These are phyloP conservation scores for Delonix regia DNA, from an alignment of 306 rosid species.

Conservation along the genomic window DNA sequence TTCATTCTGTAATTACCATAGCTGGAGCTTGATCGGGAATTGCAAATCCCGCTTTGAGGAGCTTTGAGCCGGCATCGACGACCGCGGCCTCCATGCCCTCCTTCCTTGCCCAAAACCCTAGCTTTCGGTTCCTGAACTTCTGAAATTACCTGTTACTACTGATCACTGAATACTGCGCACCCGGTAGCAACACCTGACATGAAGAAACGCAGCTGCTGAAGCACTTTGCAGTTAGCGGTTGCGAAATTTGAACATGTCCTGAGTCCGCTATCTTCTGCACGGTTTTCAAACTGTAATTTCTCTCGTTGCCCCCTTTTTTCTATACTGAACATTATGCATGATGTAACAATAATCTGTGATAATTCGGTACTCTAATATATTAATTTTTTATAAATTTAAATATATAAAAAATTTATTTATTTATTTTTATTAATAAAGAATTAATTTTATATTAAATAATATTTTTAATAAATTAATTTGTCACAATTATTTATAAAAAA, in stretches of 20 bases:
- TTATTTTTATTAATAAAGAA: no score
- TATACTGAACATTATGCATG: no score
- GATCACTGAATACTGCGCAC: background rate
- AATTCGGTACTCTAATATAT: no score
- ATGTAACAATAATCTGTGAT: no score
- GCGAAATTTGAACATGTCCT: constrained; percentile 30
- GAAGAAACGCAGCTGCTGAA: background rate
- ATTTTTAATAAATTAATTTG: no score
- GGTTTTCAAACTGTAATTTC: no score
- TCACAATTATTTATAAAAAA: no score
- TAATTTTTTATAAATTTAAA: no score
- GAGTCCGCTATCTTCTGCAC: no score
- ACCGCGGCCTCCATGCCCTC: constrained; percentile 83
- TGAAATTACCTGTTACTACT: background rate
- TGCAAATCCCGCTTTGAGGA: constrained; percentile 95
- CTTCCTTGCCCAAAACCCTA: constrained; percentile 46
- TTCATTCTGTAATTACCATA: constrained; percentile 50
- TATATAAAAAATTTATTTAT: no score
- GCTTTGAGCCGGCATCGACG: constrained; percentile 82
- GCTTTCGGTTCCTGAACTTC: background rate
- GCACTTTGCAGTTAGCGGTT: constrained; percentile 35
- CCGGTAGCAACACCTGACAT: background rate
- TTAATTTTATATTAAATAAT: no score
- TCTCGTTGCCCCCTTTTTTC: no score
- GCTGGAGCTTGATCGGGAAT: constrained; percentile 95